phyloP scores from a whole-genome alignment of 306 rosid genomes.

The Dalbergia oliveri region DNA sequence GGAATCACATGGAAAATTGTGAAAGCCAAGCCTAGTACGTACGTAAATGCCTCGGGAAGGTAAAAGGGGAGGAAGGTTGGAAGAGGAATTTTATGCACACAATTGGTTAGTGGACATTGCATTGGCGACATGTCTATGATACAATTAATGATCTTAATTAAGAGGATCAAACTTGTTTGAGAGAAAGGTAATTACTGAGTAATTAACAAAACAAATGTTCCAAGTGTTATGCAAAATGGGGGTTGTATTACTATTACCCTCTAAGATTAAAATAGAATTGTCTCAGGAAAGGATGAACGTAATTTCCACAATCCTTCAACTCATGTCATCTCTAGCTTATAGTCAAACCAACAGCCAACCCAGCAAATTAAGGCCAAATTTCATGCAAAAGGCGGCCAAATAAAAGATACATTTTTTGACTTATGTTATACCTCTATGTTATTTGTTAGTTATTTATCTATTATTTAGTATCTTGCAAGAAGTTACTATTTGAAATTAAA shows the following conservation, averaged over 20 bases:
- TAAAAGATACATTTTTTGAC: not conserved
- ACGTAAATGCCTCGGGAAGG: conserved; percentile 29
- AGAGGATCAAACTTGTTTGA: conserved; percentile 14
- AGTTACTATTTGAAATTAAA: too few species aligned
- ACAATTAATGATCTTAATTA: not conserved
- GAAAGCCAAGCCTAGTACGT: conserved; percentile 17
- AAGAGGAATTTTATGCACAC: conserved; percentile 15
- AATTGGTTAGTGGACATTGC: not conserved
- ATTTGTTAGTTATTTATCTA: too few species aligned
- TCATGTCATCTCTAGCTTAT: not conserved
- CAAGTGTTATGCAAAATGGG: conserved; percentile 37
- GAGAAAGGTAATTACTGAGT: conserved; percentile 3
- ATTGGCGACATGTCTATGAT: conserved; percentile 2
- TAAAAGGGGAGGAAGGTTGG: not conserved
- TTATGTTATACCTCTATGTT: too few species aligned
- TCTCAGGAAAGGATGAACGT: conserved; percentile 19
- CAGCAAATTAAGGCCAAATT: not conserved
- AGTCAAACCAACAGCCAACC: conserved; percentile 3
- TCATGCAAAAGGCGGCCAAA: not conserved
- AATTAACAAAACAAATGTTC: not conserved
- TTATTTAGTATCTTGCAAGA: too few species aligned
- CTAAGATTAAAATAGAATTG: not conserved
- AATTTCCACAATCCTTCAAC: conserved; percentile 7
- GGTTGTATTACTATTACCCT: too few species aligned
- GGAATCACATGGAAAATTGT: conserved; percentile 22